A percentile compares a stretch with the other conserved stretches of the same genome.
Evolutionary conservation across 768 basidiomycete genomes (phyloP).

Genomic region (Kondoa malvinella): DNA sequence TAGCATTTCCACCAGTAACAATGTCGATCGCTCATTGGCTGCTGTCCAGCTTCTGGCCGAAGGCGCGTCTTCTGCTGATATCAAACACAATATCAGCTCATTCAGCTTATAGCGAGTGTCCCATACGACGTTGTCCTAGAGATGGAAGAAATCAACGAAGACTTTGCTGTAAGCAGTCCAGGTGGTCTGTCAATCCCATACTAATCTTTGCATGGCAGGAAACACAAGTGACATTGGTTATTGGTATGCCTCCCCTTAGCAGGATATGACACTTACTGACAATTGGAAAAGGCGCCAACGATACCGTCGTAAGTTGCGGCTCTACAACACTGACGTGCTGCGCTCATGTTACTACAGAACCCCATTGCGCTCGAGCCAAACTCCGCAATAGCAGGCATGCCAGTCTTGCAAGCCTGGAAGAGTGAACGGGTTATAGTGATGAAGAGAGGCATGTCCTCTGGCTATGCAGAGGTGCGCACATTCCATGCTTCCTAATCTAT

Average conservation of each 20-base stretch:
- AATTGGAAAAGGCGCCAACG: constrained; percentile 78
- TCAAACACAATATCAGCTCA: too few species aligned
- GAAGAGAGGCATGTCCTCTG: constrained; percentile 78
- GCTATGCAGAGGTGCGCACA: constrained; percentile 81
- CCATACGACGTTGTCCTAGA: constrained; percentile 81
- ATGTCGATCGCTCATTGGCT: too few species aligned
- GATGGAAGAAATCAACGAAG: constrained; percentile 91
- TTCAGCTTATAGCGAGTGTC: too few species aligned
- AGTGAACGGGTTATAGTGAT: constrained; percentile 81
- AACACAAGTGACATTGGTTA: constrained; percentile 51
- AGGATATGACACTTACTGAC: neutral
- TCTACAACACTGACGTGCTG: neutral
- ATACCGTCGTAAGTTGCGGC: constrained; percentile 46
- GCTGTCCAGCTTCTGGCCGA: neutral
- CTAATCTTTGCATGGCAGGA: too few species aligned
- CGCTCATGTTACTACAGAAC: constrained; percentile 33
- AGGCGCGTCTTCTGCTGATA: too few species aligned
- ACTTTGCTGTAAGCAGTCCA: too few species aligned
- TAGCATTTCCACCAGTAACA: neutral
- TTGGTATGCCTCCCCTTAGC: neutral
- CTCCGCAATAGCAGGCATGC: constrained; percentile 80
- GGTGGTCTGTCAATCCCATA: too few species aligned
- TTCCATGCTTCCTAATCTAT: too few species aligned
- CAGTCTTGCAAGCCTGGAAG: constrained; percentile 76
- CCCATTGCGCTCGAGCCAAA: constrained; percentile 74